Conservation (phyloP, 2,329 filamentous ascomycete genomes). For the Epicoccum nigrum region DNA sequence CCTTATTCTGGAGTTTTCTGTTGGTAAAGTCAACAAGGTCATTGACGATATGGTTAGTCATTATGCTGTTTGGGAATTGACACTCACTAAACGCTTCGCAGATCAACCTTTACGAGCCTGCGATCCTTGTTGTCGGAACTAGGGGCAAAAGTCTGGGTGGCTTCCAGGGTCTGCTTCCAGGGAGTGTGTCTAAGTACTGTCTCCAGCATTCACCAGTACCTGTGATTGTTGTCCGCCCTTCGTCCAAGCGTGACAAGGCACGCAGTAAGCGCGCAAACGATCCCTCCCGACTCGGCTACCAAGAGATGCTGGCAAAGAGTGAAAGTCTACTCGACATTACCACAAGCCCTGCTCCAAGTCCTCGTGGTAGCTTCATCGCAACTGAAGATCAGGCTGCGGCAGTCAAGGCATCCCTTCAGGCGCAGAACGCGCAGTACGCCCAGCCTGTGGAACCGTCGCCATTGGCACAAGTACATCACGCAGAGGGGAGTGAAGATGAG, state of each 20-base stretch:
- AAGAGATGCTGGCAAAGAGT: conserved; percentile 74
- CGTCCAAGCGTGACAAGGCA: conserved; percentile 86
- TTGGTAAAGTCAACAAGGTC: conserved; percentile 87
- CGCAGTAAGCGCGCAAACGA: conserved; percentile 84
- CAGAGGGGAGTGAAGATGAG: conserved; percentile 28
- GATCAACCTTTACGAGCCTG: conserved; percentile 92
- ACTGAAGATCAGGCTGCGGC: conserved; percentile 39
- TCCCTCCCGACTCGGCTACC: conserved; percentile 75
- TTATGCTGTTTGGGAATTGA: conserved; percentile 6
- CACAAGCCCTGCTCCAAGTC: conserved; percentile 26
- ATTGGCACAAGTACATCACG: conserved; percentile 38
- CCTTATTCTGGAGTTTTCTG: conserved; percentile 82
- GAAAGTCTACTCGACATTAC: conserved; percentile 60
- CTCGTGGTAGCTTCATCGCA: conserved; percentile 54
- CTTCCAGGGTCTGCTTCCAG: conserved; percentile 83
- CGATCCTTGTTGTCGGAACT: conserved; percentile 89
- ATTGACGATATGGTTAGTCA: conserved; percentile 80
- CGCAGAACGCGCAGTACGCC: conserved; percentile 52
- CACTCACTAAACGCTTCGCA: conserved; percentile 45
- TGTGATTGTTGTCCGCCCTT: conserved; percentile 88
- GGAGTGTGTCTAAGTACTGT: conserved; percentile 93
- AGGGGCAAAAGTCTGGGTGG: conserved; percentile 83
- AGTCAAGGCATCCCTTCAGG: conserved; percentile 30
- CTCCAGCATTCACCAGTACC: conserved; percentile 92
- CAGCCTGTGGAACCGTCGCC: conserved; percentile 50